phyloP scores from a whole-genome alignment of 805 yeast species.

The Barnettozyma salicaria region DNA sequence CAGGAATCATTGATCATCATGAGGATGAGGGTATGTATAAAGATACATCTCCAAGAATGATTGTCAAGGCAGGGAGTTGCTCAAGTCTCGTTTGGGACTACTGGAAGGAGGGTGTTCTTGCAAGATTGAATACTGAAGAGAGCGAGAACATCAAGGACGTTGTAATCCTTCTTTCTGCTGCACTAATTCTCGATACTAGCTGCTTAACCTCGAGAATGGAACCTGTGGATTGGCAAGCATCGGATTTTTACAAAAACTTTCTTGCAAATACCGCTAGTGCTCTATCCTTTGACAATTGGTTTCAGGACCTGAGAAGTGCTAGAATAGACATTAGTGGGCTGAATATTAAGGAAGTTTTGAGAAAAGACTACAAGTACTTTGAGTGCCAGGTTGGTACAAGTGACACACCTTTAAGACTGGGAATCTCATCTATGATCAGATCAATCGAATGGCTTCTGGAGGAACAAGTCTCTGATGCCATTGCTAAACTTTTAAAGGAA shows the following conservation, averaged over 20 bases:
- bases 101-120: constrained; percentile 43
- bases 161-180: constrained; percentile 48
- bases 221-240: constrained; percentile 45
- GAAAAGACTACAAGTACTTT: constrained; percentile 83
- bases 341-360: constrained; percentile 51
- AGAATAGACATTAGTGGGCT: constrained; percentile 64
- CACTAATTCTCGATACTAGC: constrained; percentile 72
- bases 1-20: constrained; percentile 83
- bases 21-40: constrained; percentile 52
- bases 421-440: constrained; percentile 72
- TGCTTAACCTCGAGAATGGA: constrained; percentile 62
- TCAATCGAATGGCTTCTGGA: constrained; percentile 40
- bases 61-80: constrained; percentile 70
- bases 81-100: constrained; percentile 64
- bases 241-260: constrained; percentile 30
- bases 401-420: constrained; percentile 38
- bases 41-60: constrained; percentile 55
- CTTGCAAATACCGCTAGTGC: not conserved
- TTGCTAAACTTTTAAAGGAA: constrained; percentile 24
- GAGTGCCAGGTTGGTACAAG: constrained; percentile 29
- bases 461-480: constrained; percentile 14
- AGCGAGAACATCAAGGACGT: constrained; percentile 11
- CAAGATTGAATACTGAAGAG: too few species aligned
- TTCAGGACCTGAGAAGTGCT: constrained; percentile 34
- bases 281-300: constrained; percentile 15